Percentiles rank a stretch among this genome's conserved stretches.
Evolutionary conservation across 2,329 filamentous ascomycete species (phyloP).

Genomic region (Aspergillus eucalypticola): DNA sequence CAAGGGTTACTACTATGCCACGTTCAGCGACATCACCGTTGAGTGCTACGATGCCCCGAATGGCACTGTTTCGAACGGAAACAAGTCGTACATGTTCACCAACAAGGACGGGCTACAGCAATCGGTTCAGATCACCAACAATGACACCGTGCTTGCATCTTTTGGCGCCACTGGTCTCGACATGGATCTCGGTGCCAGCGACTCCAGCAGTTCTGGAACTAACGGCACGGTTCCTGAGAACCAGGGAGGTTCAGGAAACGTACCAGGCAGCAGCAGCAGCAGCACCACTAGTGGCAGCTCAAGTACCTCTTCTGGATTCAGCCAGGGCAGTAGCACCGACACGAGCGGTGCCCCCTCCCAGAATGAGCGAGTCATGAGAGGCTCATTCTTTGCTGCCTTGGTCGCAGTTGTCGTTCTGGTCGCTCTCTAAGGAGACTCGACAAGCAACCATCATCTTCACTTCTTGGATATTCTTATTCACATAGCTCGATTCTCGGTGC

Average conservation of each 20-base stretch:
- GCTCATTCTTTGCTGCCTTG: conserved; percentile 50
- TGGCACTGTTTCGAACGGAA: conserved; percentile 61
- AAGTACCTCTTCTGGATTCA: conserved; percentile 32
- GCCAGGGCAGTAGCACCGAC: conserved; percentile 25
- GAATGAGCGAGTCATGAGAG: conserved; percentile 44
- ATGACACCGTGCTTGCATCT: conserved; percentile 73
- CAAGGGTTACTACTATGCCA: conserved; percentile 85
- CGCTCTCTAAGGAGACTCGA: conserved; percentile 39
- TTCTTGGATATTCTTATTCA: conserved; percentile 28
- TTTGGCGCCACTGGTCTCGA: conserved; percentile 79
- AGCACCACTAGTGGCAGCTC: conserved; percentile 23
- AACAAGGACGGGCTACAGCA: conserved; percentile 67
- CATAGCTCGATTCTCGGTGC: conserved; percentile 13
- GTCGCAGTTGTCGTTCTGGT: conserved; percentile 50
- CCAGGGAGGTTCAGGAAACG: conserved; percentile 34
- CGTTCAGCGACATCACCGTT: conserved; percentile 74
- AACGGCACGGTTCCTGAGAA: conserved; percentile 35
- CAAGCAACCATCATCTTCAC: conserved; percentile 8
- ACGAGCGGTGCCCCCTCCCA: conserved; percentile 34
- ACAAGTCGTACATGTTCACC: conserved; percentile 74
- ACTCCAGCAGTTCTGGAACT: conserved; percentile 12
- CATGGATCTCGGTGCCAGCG: conserved; percentile 49
- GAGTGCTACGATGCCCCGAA: conserved; percentile 84
- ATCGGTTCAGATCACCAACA: conserved; percentile 73
- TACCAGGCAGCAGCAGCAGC: conserved; percentile 21